phyloP scores from a whole-genome alignment of 768 basidiomycete genomes.

The Multifurca ochricompacta region DNA sequence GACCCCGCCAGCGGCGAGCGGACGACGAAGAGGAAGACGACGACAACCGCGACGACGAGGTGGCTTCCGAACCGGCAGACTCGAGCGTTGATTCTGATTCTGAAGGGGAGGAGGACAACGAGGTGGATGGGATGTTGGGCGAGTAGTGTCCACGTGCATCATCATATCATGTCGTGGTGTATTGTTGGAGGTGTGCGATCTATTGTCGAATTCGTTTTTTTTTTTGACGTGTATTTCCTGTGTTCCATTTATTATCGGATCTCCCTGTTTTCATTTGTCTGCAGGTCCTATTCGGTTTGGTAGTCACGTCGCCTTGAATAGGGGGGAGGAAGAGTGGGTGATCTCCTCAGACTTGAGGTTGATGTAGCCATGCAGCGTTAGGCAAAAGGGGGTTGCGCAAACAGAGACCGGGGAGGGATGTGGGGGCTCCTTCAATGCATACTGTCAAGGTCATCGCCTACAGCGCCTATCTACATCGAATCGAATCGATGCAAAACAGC shows the following conservation, averaged over 20 bases:
- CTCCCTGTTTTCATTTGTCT: background rate
- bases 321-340: too few species aligned
- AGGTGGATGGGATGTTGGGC: slow-evolving; percentile 21
- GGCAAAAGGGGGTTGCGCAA: background rate
- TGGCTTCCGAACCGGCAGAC: slow-evolving; percentile 8
- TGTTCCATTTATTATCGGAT: background rate
- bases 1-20: background rate
- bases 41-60: background rate
- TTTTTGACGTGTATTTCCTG: background rate
- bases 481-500: too few species aligned
- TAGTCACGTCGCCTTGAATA: too few species aligned
- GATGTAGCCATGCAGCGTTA: background rate
- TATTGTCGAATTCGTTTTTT: slow-evolving; percentile 12
- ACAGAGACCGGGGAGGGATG: too few species aligned
- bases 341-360: background rate
- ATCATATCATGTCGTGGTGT: background rate
- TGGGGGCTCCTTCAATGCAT: too few species aligned
- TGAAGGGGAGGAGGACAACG: slow-evolving; percentile 14
- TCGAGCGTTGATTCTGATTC: slow-evolving; percentile 20
- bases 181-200: slow-evolving; percentile 6
- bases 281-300: background rate
- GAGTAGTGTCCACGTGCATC: background rate
- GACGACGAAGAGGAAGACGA: background rate
- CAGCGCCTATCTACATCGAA: too few species aligned
- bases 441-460: too few species aligned